These are phyloP conservation scores for Beauveria australis DNA, from an alignment of 2,329 filamentous ascomycete species.

Conservation along the genomic window DNA sequence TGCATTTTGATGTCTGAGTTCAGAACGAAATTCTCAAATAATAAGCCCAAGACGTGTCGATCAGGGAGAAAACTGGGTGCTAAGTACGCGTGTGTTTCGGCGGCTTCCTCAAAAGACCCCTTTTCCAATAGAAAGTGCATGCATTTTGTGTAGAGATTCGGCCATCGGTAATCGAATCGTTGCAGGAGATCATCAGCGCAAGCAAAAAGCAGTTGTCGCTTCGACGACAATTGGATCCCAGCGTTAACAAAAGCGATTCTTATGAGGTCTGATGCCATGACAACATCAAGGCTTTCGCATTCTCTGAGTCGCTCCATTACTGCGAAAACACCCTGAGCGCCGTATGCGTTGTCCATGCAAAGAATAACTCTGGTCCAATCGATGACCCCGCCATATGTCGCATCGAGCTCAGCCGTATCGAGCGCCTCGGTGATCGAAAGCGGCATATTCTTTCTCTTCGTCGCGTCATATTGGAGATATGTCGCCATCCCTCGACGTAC, in stretches of 20 bases:
- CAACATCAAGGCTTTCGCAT: neutral
- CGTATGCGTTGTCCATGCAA: neutral
- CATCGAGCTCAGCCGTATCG: neutral
- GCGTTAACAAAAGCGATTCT: constrained; percentile 10
- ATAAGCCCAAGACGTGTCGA: constrained; percentile 30
- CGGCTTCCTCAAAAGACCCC: constrained; percentile 17
- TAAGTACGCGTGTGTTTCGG: constrained; percentile 42
- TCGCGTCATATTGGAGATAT: neutral
- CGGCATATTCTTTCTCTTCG: neutral
- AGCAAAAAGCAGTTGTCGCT: constrained; percentile 20
- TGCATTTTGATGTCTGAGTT: constrained; percentile 30
- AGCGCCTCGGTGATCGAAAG: neutral
- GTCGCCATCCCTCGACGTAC: neutral
- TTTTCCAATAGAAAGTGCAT: constrained; percentile 35
- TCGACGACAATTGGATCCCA: constrained; percentile 19
- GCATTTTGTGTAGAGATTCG: constrained; percentile 39
- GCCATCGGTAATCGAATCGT: constrained; percentile 36
- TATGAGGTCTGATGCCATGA: neutral
- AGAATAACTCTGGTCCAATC: neutral
- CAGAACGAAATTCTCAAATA: constrained; percentile 36
- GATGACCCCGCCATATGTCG: neutral
- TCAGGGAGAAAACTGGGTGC: constrained; percentile 34
- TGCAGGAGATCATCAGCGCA: constrained; percentile 27
- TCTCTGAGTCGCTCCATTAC: constrained; percentile 1
- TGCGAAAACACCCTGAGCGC: neutral